These are phyloP conservation scores for Lolium multiflorum DNA, from an alignment of 176 grass and related monocot species.

Conservation along the genomic window DNA sequence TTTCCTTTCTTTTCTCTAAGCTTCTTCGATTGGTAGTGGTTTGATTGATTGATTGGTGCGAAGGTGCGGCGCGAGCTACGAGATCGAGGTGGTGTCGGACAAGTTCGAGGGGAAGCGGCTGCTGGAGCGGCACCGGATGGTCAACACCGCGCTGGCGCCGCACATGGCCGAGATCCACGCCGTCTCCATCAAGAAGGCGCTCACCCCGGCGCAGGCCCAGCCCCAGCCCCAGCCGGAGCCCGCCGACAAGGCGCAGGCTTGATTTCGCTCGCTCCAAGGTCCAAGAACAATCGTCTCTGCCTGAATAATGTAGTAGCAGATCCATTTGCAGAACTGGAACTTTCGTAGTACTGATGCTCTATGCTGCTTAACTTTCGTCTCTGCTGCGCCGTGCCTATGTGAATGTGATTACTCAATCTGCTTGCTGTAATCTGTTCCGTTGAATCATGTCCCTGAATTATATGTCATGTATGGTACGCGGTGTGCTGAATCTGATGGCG, in stretches of 20 bases:
- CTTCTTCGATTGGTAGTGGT: background rate
- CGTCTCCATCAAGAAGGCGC: constrained; percentile 96
- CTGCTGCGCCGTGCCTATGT: too few relatives aligned
- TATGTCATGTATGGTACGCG: too few relatives aligned
- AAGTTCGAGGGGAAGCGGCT: constrained; percentile 97
- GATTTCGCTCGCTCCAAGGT: background rate
- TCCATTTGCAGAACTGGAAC: constrained; percentile 13
- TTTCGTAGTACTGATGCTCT: background rate
- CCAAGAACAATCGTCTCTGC: background rate
- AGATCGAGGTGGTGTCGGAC: constrained; percentile 89
- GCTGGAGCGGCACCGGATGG: constrained; percentile 91
- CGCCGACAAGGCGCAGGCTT: constrained; percentile 51
- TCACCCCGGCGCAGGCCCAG: constrained; percentile 84
- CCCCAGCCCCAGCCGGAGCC: constrained; percentile 52
- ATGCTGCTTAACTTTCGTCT: constrained; percentile 7
- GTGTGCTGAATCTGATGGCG: too few relatives aligned
- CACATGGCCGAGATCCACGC: constrained; percentile 94
- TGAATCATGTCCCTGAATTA: too few relatives aligned
- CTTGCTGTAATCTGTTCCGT: too few relatives aligned
- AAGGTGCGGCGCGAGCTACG: constrained; percentile 92
- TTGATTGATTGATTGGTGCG: constrained; percentile 30
- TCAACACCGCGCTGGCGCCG: constrained; percentile 80
- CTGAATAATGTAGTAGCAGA: constrained; percentile 48
- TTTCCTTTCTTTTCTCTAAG: background rate
- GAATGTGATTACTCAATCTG: too few relatives aligned